phyloP scores from a whole-genome alignment of 257 asterid species.

The Phtheirospermum japonicum region DNA sequence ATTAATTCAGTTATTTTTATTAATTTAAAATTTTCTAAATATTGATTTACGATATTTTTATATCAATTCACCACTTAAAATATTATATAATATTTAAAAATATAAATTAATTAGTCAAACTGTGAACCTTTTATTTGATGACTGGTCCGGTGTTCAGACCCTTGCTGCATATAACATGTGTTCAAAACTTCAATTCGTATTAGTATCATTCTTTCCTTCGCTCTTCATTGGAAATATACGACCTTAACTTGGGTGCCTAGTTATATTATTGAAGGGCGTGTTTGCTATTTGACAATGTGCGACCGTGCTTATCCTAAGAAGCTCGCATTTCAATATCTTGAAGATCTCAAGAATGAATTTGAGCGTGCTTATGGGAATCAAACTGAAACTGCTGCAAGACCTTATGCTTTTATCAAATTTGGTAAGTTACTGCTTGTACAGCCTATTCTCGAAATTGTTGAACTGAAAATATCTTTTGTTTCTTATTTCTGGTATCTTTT shows the following conservation, averaged over 20 bases:
- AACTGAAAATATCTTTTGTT: background rate
- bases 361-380: conserved; percentile 77
- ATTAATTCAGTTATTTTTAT: too few relatives aligned
- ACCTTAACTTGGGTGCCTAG: conserved; percentile 61
- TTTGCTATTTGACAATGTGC: conserved; percentile 95
- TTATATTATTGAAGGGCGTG: conserved; percentile 83
- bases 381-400: conserved; percentile 97
- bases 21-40: too few relatives aligned
- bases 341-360: conserved; percentile 91
- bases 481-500: conserved; percentile 21
- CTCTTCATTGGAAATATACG: conserved; percentile 14
- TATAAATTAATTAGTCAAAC: background rate
- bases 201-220: background rate
- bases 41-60: too few relatives aligned
- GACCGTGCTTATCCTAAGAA: conserved; percentile 96
- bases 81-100: too few relatives aligned
- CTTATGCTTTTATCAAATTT: conserved; percentile 93
- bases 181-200: conserved; percentile 1
- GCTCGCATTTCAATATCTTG: conserved; percentile 89
- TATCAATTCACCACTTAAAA: too few relatives aligned
- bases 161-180: background rate
- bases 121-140: background rate
- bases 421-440: conserved; percentile 40
- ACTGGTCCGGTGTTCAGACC: too few relatives aligned
- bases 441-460: background rate